Evolutionary conservation across 345 rosid species (phyloP).

Genomic region (Psidium guajava): DNA sequence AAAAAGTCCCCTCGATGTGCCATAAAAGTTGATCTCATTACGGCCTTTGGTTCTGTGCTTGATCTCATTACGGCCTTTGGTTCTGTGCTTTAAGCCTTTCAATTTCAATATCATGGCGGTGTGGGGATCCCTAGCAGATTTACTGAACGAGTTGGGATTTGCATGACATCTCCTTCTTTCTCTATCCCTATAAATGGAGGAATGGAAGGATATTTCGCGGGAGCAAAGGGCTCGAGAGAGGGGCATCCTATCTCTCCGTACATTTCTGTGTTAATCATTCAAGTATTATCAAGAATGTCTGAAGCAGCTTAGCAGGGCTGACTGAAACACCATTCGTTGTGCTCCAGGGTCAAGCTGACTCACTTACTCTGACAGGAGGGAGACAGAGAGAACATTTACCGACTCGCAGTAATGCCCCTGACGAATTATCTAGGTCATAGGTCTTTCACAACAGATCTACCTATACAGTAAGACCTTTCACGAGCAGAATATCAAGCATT

Average conservation of each 20-base stretch:
- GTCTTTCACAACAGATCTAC: too few species aligned
- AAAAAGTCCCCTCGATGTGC: background rate
- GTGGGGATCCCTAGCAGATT: background rate
- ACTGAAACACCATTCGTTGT: background rate
- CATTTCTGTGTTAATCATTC: background rate
- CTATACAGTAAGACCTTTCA: background rate
- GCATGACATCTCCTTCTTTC: background rate
- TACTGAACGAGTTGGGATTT: background rate
- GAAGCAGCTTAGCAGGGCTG: background rate
- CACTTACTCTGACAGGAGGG: background rate
- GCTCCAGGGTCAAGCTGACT: background rate
- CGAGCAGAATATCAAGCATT: background rate
- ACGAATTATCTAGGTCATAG: too few species aligned
- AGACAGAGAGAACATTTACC: too few species aligned
- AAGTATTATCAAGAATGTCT: background rate
- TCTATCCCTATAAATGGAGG: background rate
- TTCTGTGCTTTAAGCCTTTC: background rate
- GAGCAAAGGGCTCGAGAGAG: background rate
- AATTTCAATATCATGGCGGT: background rate
- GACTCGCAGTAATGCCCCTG: too few species aligned
- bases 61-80: background rate
- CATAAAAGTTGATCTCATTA: background rate
- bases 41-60: background rate
- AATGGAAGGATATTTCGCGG: background rate
- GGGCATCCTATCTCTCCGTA: background rate